These are phyloP conservation scores for Tetrahymena elliotti DNA, from an alignment of 73 alveolate genomes.

Conservation along the genomic window DNA sequence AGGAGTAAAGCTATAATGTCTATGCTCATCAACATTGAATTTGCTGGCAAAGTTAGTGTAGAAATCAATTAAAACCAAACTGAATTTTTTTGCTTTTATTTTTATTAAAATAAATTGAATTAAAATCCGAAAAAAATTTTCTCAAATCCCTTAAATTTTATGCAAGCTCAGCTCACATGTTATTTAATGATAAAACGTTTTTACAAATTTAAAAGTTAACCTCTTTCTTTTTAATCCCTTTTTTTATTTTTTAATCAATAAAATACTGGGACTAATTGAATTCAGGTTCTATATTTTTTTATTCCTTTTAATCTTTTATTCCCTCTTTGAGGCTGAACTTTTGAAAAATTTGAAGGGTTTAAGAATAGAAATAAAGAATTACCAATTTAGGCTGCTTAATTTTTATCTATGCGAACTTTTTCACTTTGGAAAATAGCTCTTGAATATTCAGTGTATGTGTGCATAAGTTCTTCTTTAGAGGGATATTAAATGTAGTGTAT, in stretches of 20 bases:
- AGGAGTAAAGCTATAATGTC: slow-evolving; percentile 98
- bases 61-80: slow-evolving; percentile 87
- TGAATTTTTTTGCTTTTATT: slow-evolving; percentile 54
- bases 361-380: neutral
- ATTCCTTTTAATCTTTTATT: too few species aligned
- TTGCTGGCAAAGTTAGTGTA: slow-evolving; percentile 70
- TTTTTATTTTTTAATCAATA: too few species aligned
- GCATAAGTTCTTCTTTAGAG: slow-evolving; percentile 85
- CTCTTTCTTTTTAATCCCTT: too few species aligned
- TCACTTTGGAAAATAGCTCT: slow-evolving; percentile 56
- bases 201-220: too few species aligned
- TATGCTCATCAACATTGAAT: slow-evolving; percentile 96
- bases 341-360: neutral
- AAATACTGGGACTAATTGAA: too few species aligned
- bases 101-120: too few species aligned
- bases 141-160: too few species aligned
- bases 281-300: too few species aligned
- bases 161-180: too few species aligned
- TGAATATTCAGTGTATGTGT: slow-evolving; percentile 77
- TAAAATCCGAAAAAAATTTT: neutral
- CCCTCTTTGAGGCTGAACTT: too few species aligned
- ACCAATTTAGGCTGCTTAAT: slow-evolving; percentile 32
- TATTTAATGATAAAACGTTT: too few species aligned
- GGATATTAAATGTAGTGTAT: slow-evolving; percentile 95
- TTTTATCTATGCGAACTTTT: slow-evolving; percentile 33